Percentiles rank a stretch among this genome's conserved stretches.
These are phyloP conservation scores for Saccharum spontaneum DNA, from an alignment of 176 grass and related monocot genomes.

Conservation along the genomic window DNA sequence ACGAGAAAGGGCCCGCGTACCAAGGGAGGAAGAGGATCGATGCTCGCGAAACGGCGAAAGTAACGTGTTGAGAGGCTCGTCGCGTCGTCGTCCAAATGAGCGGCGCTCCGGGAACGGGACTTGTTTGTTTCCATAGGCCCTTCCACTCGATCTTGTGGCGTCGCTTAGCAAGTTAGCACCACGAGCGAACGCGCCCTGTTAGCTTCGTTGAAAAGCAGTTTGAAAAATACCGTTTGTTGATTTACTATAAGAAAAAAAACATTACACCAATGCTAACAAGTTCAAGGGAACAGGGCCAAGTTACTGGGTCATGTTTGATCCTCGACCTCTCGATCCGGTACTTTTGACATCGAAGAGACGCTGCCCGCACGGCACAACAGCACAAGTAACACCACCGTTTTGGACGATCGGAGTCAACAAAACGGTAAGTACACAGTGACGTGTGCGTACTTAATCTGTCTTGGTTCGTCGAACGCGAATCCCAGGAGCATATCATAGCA, in stretches of 20 bases:
- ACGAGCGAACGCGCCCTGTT: too few relatives aligned
- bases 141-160: too few relatives aligned
- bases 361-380: neutral
- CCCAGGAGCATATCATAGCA: neutral
- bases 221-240: too few relatives aligned
- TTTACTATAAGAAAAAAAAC: too few relatives aligned
- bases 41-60: neutral
- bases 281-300: too few relatives aligned
- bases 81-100: neutral
- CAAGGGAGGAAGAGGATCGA: neutral
- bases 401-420: slow-evolving; percentile 27
- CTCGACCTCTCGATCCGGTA: neutral
- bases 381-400: slow-evolving; percentile 8
- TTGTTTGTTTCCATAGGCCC: too few relatives aligned
- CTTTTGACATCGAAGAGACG: too few relatives aligned
- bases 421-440: neutral
- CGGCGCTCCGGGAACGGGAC: too few relatives aligned
- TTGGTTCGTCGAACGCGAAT: neutral
- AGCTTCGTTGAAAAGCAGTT: too few relatives aligned
- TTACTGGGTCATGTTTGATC: neutral
- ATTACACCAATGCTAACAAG: too few relatives aligned
- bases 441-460: neutral
- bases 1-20: neutral
- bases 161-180: too few relatives aligned
- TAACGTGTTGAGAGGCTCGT: neutral